Conservation (phyloP, 164 flowering plant genomes). For the Chimonanthus salicifolius region DNA sequence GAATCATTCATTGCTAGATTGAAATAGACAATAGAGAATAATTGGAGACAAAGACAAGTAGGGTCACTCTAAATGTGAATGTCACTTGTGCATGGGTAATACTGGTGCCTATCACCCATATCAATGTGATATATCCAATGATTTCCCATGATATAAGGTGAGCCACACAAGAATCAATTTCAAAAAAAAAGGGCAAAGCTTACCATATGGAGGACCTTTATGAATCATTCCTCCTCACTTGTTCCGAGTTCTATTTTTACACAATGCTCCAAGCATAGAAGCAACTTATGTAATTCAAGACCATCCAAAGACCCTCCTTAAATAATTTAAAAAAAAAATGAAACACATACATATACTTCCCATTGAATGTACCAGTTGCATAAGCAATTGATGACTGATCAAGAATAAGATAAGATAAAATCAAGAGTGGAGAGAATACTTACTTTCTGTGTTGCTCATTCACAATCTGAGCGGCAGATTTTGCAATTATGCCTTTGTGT, state of each 20-base stretch:
- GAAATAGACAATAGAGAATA: too few species aligned
- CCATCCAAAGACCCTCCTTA: background rate
- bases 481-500: constrained; percentile 44
- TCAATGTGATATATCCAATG: too few species aligned
- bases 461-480: constrained; percentile 86
- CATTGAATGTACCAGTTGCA: background rate
- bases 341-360: background rate
- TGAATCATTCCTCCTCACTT: background rate
- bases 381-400: background rate
- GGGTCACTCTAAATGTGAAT: too few species aligned
- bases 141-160: too few species aligned
- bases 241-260: background rate
- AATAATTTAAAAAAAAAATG: too few species aligned
- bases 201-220: too few species aligned
- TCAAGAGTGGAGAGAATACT: constrained; percentile 4
- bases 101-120: too few species aligned
- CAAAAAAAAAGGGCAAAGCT: too few species aligned
- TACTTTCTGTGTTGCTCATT: constrained; percentile 77
- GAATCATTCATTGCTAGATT: too few species aligned
- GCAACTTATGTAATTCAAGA: background rate
- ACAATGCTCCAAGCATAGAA: background rate
- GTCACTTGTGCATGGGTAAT: too few species aligned
- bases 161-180: too few species aligned
- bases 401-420: background rate
- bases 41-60: too few species aligned